Conservation (phyloP, 768 basidiomycete species). For the Lactarius vividus region DNA sequence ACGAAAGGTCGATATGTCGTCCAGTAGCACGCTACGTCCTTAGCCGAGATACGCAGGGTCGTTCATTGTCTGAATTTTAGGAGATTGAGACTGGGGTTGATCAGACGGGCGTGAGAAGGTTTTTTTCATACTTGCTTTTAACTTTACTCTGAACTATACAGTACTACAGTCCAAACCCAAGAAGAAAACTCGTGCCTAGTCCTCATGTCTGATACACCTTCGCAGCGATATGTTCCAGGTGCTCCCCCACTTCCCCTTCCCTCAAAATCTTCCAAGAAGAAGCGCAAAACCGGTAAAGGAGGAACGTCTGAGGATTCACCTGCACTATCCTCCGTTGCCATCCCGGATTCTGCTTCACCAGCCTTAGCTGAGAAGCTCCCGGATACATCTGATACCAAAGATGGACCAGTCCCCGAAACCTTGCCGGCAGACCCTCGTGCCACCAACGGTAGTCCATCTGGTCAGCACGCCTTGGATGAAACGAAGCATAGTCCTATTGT, state of each 20-base stretch:
- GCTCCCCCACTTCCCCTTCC: constrained; percentile 61
- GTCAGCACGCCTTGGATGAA: constrained; percentile 33
- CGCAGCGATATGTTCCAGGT: constrained; percentile 67
- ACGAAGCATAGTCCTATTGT: constrained; percentile 66
- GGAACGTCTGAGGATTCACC: constrained; percentile 36
- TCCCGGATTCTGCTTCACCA: constrained; percentile 27
- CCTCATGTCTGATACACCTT: constrained; percentile 38
- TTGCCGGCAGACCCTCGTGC: constrained; percentile 17
- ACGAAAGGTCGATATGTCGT: neutral
- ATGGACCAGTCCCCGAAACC: constrained; percentile 16
- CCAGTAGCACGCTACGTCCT: neutral
- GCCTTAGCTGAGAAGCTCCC: constrained; percentile 20
- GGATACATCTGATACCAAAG: constrained; percentile 19
- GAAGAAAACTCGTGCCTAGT: neutral
- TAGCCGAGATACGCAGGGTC: neutral
- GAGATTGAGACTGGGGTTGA: neutral
- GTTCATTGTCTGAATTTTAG: neutral
- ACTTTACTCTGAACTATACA: neutral
- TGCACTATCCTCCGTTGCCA: constrained; percentile 25
- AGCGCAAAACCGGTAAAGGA: constrained; percentile 57
- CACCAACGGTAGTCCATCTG: constrained; percentile 22
- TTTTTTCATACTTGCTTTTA: neutral
- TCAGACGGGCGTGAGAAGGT: constrained; percentile 18
- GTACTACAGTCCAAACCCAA: neutral
- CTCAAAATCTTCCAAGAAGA: constrained; percentile 65